A percentile compares a stretch with the other conserved stretches of the same genome.
Evolutionary conservation across 495 filamentous ascomycete species (phyloP).

Genomic region (Aspergillus coremiiformis): DNA sequence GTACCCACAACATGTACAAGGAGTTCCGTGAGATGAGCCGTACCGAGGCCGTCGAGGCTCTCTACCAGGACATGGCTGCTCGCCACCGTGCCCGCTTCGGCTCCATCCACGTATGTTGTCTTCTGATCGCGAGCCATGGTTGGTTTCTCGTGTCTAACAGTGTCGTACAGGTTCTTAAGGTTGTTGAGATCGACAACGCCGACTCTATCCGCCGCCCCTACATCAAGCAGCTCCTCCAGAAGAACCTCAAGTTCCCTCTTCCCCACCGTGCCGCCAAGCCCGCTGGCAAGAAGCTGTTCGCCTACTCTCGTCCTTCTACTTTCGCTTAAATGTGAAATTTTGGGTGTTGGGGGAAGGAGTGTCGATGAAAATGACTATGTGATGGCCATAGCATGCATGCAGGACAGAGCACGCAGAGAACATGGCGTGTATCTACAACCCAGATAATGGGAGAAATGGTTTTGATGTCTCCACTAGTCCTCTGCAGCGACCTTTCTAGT

Average conservation of each 20-base stretch:
- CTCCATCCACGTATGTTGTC: conserved; percentile 80
- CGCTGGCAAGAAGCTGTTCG: conserved; percentile 78
- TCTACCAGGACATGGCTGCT: conserved; percentile 99
- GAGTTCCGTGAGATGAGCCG: conserved; percentile 98
- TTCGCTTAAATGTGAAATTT: conserved; percentile 55
- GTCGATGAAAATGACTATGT: conserved; percentile 43
- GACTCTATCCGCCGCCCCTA: conserved; percentile 94
- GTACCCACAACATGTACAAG: conserved; percentile 99
- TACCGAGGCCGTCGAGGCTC: conserved; percentile 86
- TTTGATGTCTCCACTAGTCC: conserved; percentile 41
- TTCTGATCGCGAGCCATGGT: not conserved
- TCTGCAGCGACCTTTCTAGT: conserved; percentile 40
- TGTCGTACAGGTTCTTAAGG: conserved; percentile 77
- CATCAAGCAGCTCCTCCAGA: conserved; percentile 94
- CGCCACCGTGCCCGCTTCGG: conserved; percentile 96
- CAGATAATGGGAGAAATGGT: conserved; percentile 33
- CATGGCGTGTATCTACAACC: conserved; percentile 35
- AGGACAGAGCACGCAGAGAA: conserved; percentile 35
- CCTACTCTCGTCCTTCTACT: conserved; percentile 83
- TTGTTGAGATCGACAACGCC: conserved; percentile 89
- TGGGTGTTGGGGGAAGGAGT: conserved; percentile 34
- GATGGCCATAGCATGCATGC: conserved; percentile 44
- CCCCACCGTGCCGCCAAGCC: conserved; percentile 85
- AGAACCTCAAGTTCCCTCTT: conserved; percentile 96
- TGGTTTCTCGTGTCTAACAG: conserved; percentile 21